A percentile compares a stretch with the other conserved stretches of the same genome.
Evolutionary conservation across 345 rosid genomes (phyloP).

Genomic region (Trapa bicornis): DNA sequence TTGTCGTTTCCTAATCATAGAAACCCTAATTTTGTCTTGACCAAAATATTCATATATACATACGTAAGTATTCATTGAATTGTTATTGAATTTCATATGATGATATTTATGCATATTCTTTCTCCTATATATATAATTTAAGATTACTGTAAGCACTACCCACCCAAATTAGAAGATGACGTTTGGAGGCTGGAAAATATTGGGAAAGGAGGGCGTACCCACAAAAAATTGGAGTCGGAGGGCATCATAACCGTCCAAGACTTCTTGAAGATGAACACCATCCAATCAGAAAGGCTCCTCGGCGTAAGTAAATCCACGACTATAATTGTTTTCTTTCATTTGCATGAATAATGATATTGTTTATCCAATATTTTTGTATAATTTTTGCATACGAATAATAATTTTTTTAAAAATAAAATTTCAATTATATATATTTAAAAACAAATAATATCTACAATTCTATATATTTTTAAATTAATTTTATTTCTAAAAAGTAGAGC

Average conservation of each 20-base stretch:
- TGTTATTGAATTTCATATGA: background rate
- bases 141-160: slow-evolving; percentile 88
- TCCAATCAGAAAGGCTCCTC: slow-evolving; percentile 36
- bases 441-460: too few species aligned
- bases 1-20: background rate
- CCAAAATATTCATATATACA: too few species aligned
- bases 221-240: slow-evolving; percentile 32
- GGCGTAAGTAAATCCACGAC: slow-evolving; percentile 16
- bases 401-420: too few species aligned
- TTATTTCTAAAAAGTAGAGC: too few species aligned
- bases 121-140: background rate
- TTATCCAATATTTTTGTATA: too few species aligned
- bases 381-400: too few species aligned
- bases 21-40: background rate
- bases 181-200: slow-evolving; percentile 87
- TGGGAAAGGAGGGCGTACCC: slow-evolving; percentile 67
- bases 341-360: background rate
- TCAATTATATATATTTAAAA: too few species aligned
- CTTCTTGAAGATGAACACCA: slow-evolving; percentile 43
- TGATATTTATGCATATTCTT: background rate
- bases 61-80: background rate
- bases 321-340: background rate
- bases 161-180: slow-evolving; percentile 63
- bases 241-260: slow-evolving; percentile 55
- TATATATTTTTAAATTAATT: too few species aligned